Conservation (phyloP, 352 stramenopile species). For the Globisporangium yorkense region DNA sequence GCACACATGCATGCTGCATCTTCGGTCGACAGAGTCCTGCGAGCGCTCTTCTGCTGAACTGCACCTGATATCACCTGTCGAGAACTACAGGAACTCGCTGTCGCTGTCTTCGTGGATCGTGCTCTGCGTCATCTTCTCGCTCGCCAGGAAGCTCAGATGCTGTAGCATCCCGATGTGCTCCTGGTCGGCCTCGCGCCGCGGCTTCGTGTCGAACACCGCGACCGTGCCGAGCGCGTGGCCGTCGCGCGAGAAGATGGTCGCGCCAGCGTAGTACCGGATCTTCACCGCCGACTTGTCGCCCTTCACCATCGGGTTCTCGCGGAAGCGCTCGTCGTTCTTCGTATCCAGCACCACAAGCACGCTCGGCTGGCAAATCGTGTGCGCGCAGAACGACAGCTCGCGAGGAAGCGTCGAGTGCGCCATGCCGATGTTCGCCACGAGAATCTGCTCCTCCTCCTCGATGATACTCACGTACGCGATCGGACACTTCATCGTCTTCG, state of each 20-base stretch:
- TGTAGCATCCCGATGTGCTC: slow-evolving; percentile 87
- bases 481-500: slow-evolving; percentile 86
- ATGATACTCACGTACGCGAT: slow-evolving; percentile 87
- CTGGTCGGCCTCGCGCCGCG: slow-evolving; percentile 67
- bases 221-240: slow-evolving; percentile 77
- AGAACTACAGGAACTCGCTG: slow-evolving; percentile 65
- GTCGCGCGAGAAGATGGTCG: slow-evolving; percentile 77
- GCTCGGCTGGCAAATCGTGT: slow-evolving; percentile 79
- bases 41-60: no score
- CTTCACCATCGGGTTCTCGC: slow-evolving; percentile 86
- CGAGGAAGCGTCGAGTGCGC: slow-evolving; percentile 70
- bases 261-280: slow-evolving; percentile 84
- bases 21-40: no score
- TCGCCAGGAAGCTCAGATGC: slow-evolving; percentile 81
- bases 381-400: slow-evolving; percentile 80
- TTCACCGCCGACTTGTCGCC: slow-evolving; percentile 79
- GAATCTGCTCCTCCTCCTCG: slow-evolving; percentile 75
- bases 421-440: slow-evolving; percentile 85
- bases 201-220: slow-evolving; percentile 81
- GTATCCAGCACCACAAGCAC: slow-evolving; percentile 82
- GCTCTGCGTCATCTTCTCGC: slow-evolving; percentile 86
- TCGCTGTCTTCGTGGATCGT: slow-evolving; percentile 74
- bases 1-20: no score
- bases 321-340: slow-evolving; percentile 81
- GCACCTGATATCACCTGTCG: slow-evolving; percentile 1